Conservation (phyloP, 2,329 filamentous ascomycete genomes). For the Sporothrix phasma region DNA sequence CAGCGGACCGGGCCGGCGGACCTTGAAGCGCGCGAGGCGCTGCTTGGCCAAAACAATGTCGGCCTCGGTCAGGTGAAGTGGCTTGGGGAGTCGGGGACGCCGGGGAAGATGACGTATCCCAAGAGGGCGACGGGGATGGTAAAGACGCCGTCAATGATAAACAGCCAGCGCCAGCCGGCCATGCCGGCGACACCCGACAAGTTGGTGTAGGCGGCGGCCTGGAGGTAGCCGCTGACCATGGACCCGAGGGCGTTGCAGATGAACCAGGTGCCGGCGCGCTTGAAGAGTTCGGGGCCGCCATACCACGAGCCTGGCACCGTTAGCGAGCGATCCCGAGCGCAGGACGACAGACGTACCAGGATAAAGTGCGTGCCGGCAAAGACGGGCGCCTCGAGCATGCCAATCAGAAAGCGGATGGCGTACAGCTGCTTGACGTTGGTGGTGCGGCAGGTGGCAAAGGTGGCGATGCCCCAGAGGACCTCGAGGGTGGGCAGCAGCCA, state of each 20-base stretch:
- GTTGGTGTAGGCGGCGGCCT: conserved; percentile 44
- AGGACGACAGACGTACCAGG: conserved; percentile 18
- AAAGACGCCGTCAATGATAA: conserved; percentile 50
- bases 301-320: conserved; percentile 19
- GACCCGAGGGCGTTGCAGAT: conserved; percentile 20
- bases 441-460: conserved; percentile 24
- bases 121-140: conserved; percentile 44
- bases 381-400: conserved; percentile 27
- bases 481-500: conserved; percentile 26
- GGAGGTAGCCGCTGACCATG: conserved; percentile 32
- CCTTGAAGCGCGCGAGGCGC: conserved; percentile 24
- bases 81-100: conserved; percentile 29
- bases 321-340: neutral
- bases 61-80: conserved; percentile 28
- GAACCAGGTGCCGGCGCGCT: conserved; percentile 22
- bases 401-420: conserved; percentile 25
- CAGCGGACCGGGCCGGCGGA: conserved; percentile 32
- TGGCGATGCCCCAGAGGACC: conserved; percentile 26
- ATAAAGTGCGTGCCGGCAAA: conserved; percentile 28
- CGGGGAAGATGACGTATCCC: conserved; percentile 37
- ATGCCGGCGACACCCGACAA: conserved; percentile 40
- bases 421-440: conserved; percentile 26
- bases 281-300: conserved; percentile 23
- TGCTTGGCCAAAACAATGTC: conserved; percentile 31
- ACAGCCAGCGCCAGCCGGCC: conserved; percentile 44